Evolutionary conservation across 805 yeast species (phyloP), one percentile per base, ranked within the genome.

Genomic region (Candida lessepsii): DNA sequence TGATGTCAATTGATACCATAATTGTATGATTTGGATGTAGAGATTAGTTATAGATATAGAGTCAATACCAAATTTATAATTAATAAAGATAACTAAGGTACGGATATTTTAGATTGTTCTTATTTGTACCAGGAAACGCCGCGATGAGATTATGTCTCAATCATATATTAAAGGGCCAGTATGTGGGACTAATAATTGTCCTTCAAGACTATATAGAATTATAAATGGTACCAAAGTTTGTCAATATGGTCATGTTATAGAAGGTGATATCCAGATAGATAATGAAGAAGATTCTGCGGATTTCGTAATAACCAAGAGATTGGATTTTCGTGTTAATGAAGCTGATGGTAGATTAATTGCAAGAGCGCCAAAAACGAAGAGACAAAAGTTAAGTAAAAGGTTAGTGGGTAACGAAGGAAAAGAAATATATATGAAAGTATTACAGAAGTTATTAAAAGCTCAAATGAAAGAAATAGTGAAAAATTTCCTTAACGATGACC

Each of bases 101-200:
- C n/a, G n/a, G n/a, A n/a, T n/a, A n/a, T n/a, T n/a, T n/a, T 23
- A 11, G 26, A 9, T 23, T 23, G 9, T 23, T 23, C 26, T 23
- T 23, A 11, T 23, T 23, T 23, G 26, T 11, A 11, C 11, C 15
- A 13, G 30, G 17, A 13, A 19, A 30, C 25, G 13, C 9, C 35
- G 35, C 37, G 37, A 34, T 34, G 37, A 28, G 14, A 31, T 17
- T 21, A 48, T 48, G 51, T 48, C 52, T n/a, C 51, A 49, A 28
- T 28, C 42, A 8, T 83, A 81, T 78, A 69, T 73, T 29, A 69
- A 80, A 49, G 98, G 99, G 2, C 83, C 86, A 4, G 63, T 83
- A 4, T 91, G 99, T 71, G 97, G 97, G 1, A 80, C 81, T 2
- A 90, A 85, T 47, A 91, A 91, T 66, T 91, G 99, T 62, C 78